phyloP scores from a whole-genome alignment of 2,329 filamentous ascomycete species.

The Reticulascus tulasneorum region DNA sequence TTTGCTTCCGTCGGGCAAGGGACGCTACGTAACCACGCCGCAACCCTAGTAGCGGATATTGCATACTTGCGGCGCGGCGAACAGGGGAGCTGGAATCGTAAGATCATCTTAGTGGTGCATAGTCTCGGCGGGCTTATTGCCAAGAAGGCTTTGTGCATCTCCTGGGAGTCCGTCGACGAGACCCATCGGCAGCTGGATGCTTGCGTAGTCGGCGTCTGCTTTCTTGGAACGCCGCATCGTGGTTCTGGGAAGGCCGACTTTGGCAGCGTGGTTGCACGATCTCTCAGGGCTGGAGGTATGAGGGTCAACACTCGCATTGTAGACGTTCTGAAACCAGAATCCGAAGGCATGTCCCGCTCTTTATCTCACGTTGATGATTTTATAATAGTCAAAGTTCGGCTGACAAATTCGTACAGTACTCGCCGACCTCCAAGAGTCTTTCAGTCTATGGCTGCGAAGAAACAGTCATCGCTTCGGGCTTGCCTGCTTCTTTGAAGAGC shows the following conservation, averaged over 20 bases:
- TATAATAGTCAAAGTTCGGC: too few relatives aligned
- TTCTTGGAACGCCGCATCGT: conserved; percentile 1
- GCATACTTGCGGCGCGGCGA: neutral
- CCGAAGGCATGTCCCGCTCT: too few relatives aligned
- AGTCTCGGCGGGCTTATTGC: neutral
- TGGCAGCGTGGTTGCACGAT: neutral
- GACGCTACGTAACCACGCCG: neutral
- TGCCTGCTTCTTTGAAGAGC: conserved; percentile 1
- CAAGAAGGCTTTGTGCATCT: conserved; percentile 1
- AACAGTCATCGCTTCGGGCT: neutral
- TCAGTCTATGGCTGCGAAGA: neutral
- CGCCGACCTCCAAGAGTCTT: neutral
- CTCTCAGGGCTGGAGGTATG: neutral
- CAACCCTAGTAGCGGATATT: neutral
- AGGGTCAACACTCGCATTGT: neutral
- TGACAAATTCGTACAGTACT: too few relatives aligned
- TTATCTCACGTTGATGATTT: too few relatives aligned
- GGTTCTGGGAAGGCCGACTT: neutral
- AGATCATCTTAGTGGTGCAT: neutral
- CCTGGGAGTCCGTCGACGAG: neutral
- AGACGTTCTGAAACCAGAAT: neutral
- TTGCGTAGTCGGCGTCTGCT: neutral
- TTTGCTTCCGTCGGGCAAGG: neutral
- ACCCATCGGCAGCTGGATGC: neutral
- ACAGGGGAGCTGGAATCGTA: neutral